Base-by-base conservation (phyloP, 192 early-diverging fungal genomes). In the Thamnidium elegans region DNA sequence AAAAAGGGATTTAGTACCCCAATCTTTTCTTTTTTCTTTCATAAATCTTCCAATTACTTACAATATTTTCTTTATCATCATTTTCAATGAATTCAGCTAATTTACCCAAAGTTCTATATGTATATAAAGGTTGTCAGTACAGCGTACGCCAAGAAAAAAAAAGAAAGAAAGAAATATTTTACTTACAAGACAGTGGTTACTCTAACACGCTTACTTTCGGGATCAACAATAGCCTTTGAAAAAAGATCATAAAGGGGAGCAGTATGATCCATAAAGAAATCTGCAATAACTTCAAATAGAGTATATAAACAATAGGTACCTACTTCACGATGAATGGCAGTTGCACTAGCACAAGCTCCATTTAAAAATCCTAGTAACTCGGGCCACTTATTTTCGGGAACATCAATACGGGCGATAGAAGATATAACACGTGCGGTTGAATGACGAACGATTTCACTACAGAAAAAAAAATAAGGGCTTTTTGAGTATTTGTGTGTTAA, bases 251-350 rank as follows among this genome's bases (percentile, higher is more conserved):
- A 86, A 48, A 95, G 68, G 32, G 91, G 80, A 58, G 77, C 71
- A 60, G 90, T 59, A 32, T 86, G 82, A 45, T 82, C 72, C 10
- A 77, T 59, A 50, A 90, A 82, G 15, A 77, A 74, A 52, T 94
- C 93, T 20, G 88, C 84, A 63, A 92, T 86, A 0, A 87, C 86
- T 60, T 96, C 94, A 70, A 94, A 94, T 55, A 96, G 78, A 39
- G 92, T 83, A 69, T 89, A 91, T 39, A 96, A 76, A 17, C 92
- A 87, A 61, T 89, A 95, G 13, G 92, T 80, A 34, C 93, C 94
- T 43, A 95, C 88, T 72, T 90, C 92, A 26, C 93, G 91, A 63
- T 95, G 91, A 32, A 78, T 81, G 7, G 86, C 78, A 11, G 75
- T 80, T 50, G 83, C 47, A 66, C 90, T 94, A 59, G 82, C 83